Evolutionary conservation across 2,329 filamentous ascomycete species (phyloP).

Genomic region (Elsinoe perseae): DNA sequence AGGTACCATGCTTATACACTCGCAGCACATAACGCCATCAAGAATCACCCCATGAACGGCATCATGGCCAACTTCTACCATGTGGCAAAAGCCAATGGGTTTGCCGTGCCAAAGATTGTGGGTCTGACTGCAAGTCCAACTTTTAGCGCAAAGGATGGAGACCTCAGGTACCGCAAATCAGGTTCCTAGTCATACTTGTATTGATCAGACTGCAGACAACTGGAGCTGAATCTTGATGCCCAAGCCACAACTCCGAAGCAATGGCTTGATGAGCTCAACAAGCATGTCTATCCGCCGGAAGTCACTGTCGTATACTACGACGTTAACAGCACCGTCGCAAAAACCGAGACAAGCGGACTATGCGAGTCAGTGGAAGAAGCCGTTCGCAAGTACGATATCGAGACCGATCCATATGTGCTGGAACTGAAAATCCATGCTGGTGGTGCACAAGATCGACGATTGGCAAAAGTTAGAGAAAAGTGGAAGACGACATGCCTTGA

Average conservation of each 20-base stretch:
- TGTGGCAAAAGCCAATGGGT: constrained; percentile 30
- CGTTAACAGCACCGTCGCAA: not conserved
- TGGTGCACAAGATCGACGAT: not conserved
- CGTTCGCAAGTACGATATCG: not conserved
- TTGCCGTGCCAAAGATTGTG: constrained; percentile 56
- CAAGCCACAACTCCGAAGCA: constrained; percentile 60
- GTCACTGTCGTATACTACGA: constrained; percentile 31
- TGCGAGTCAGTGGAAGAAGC: constrained; percentile 15
- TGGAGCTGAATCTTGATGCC: constrained; percentile 65
- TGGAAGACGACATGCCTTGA: not conserved
- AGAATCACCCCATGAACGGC: constrained; percentile 55
- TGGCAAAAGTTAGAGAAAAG: not conserved
- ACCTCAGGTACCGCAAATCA: constrained; percentile 41
- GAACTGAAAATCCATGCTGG: not conserved
- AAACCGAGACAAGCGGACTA: not conserved
- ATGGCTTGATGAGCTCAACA: constrained; percentile 62
- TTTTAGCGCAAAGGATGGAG: constrained; percentile 40
- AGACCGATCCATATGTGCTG: constrained; percentile 14
- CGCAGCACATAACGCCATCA: constrained; percentile 65
- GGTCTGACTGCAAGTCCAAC: constrained; percentile 71
- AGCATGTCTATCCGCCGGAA: constrained; percentile 58
- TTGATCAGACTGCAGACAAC: constrained; percentile 31
- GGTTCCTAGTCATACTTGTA: not conserved
- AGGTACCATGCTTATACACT: not conserved
- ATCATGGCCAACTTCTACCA: constrained; percentile 71